Evolutionary conservation across 1,139 yeast species (phyloP), one percentile per base, ranked within the genome.

Genomic region (Diutina rugosa): DNA sequence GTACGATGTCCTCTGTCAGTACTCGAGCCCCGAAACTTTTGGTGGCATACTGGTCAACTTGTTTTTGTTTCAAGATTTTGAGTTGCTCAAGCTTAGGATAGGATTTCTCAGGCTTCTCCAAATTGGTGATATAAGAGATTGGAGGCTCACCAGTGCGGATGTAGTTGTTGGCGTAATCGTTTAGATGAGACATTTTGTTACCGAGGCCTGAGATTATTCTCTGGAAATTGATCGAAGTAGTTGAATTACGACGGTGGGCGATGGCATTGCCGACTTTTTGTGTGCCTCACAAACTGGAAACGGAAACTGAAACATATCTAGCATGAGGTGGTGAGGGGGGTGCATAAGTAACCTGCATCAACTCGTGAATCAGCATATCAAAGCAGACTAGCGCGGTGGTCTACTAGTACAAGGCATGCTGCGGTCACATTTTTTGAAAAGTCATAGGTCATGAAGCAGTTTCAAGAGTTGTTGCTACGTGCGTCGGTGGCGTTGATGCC

Each of bases 21-120:
- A 81, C 77, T 54, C 85, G 72, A 8, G 79, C 77, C 1, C 96
- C 96, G 64, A 76, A 86, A 0, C 95, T 88, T 46, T 72, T 77
- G 4, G 81, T 73, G 0, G 89, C 78, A 64, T 82, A 79, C 21
- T 73, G 69, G 3, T 56, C 57, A 14, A 71, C 64, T 58, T 78
- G 76, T 74, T 84, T 60, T 65, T 71, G 71, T 64, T 90, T 90
- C 62, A 89, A 72, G 51, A 78, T 76, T 61, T 87, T 82, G 56
- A 91, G 71, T 62, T 75, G 77, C 61, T 84, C 87, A 29, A 90
- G 73, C 65, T 87, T 87, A 2, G 97, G 97, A 63, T 91, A 91
- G 1, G 97, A 97, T 58, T 81, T 85, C 2, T 85, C 79, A 1
- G 91, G 85, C 58, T 81, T 79, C 38, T 72, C 71, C 2, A 81